Evolutionary conservation across 441 rosid species (phyloP), one percentile per base, ranked within the genome.

Genomic region (Manihot esculenta): DNA sequence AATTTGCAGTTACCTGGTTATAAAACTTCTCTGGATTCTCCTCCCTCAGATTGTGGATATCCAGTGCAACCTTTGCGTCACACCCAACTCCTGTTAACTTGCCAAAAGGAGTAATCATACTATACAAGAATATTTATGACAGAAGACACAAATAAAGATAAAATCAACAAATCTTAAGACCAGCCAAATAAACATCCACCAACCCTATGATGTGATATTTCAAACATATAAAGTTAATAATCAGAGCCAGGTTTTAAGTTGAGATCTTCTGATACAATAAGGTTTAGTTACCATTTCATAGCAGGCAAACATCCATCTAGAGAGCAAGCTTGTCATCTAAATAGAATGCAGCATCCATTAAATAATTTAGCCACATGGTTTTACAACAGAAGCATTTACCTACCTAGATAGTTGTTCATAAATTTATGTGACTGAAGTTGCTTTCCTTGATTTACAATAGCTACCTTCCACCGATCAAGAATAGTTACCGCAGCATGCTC

Each of bases 31-130:
- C 98, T 42, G 97, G 98, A 80, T 93, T 91, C 82, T 93, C 97
- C 83, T 95, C 98, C 69, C 97, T 85, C 61, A 93, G 79, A 79
- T 88, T 95, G 84, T 93, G 98, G 80, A 93, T 95, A 68, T 95
- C 98, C 80, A 95, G 77, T 68, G 98, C 98, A 35, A 95, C 97
- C 88, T 93, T 95, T 3, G 99, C 99, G 85, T 95, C 99, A 84
- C 97, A 93, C 9, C 98, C 99, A 67, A 93, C 81, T 70, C 98
- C 99, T 95, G 84, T 44, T 71, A 66, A 77, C 17, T 15, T 60
- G 4, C 33, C 21, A 71, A 14, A 42, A 47, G 64, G 54, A 76
- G 35, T 41, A 62, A 66, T 64, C 51, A 59, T 35, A 61, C 56
- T 44, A 38, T 70, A 68, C 12, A 55, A 62, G 33, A 72, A 68